Percentiles rank a stretch among this genome's conserved stretches.
Conservation (phyloP, 164 flowering plant genomes). For the Dillenia turbinata region DNA sequence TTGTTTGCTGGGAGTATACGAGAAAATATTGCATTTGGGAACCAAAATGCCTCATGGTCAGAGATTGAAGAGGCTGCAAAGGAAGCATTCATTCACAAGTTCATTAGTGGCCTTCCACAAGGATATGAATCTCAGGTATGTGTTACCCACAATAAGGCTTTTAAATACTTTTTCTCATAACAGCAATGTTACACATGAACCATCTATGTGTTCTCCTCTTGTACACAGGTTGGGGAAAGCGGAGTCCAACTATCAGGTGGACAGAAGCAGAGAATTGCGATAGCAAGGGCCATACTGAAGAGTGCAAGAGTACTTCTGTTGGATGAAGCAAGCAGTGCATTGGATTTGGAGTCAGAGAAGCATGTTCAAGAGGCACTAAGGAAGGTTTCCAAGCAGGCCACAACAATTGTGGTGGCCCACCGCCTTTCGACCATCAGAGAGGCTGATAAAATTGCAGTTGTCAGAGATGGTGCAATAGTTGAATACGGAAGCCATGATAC, state of each 20-base stretch:
- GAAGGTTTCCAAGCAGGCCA: conserved; percentile 39
- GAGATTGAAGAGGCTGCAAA: conserved; percentile 78
- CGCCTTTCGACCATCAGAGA: conserved; percentile 64
- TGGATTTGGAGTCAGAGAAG: conserved; percentile 75
- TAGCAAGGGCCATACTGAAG: conserved; percentile 70
- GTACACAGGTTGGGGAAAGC: conserved; percentile 62
- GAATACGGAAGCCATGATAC: conserved; percentile 65
- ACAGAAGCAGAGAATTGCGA: conserved; percentile 71
- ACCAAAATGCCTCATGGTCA: conserved; percentile 55
- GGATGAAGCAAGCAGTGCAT: conserved; percentile 79
- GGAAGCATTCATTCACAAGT: conserved; percentile 65
- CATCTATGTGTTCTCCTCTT: conserved; percentile 31
- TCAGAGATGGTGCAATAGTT: conserved; percentile 40
- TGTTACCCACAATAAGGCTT: background rate
- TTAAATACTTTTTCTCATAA: too few species aligned
- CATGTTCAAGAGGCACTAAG: conserved; percentile 60
- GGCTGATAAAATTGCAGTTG: conserved; percentile 54
- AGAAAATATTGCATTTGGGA: conserved; percentile 70
- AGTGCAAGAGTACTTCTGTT: conserved; percentile 48
- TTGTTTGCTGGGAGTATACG: conserved; percentile 64
- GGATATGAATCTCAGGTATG: conserved; percentile 76
- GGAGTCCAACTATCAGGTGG: conserved; percentile 80
- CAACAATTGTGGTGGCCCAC: conserved; percentile 69
- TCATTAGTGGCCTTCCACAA: conserved; percentile 65
- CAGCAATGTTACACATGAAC: conserved; percentile 32